These are phyloP conservation scores for Vanilla planifolia DNA, from an alignment of 106 monocot species.

Conservation along the genomic window DNA sequence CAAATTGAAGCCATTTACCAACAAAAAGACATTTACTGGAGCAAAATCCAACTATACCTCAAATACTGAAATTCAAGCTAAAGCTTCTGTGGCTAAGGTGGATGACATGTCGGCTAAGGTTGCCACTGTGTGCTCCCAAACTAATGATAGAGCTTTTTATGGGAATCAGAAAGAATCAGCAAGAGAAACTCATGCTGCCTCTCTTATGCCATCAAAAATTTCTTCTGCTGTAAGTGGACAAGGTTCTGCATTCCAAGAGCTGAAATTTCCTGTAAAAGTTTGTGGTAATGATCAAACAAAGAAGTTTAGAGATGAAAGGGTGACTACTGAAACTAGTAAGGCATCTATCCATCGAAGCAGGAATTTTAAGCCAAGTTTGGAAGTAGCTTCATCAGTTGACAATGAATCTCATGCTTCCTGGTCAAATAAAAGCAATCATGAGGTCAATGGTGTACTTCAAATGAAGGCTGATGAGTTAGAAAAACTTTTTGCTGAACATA, in stretches of 20 bases:
- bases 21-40: slow-evolving; percentile 18
- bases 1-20: slow-evolving; percentile 15
- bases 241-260: slow-evolving; percentile 11
- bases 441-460: slow-evolving; percentile 68
- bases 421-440: slow-evolving; percentile 61
- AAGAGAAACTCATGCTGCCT: slow-evolving; percentile 11
- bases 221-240: slow-evolving; percentile 14
- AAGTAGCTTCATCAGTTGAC: slow-evolving; percentile 8
- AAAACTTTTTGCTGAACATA: slow-evolving; percentile 86
- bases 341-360: slow-evolving; percentile 5
- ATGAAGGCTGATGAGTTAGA: slow-evolving; percentile 89
- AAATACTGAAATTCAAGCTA: slow-evolving; percentile 15
- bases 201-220: slow-evolving; percentile 8
- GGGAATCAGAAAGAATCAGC: slow-evolving; percentile 17
- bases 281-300: slow-evolving; percentile 22
- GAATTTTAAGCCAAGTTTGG: slow-evolving; percentile 24
- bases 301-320: slow-evolving; percentile 17
- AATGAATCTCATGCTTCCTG: slow-evolving; percentile 24
- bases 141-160: slow-evolving; percentile 12
- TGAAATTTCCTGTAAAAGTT: slow-evolving; percentile 22
- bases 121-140: slow-evolving; percentile 9
- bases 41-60: slow-evolving; percentile 15
- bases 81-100: slow-evolving; percentile 8
- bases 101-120: slow-evolving; percentile 12
- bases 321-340: slow-evolving; percentile 6